Evolutionary conservation across 2,329 filamentous ascomycete genomes (phyloP).

Genomic region (Magnaporthiopsis incrustans): DNA sequence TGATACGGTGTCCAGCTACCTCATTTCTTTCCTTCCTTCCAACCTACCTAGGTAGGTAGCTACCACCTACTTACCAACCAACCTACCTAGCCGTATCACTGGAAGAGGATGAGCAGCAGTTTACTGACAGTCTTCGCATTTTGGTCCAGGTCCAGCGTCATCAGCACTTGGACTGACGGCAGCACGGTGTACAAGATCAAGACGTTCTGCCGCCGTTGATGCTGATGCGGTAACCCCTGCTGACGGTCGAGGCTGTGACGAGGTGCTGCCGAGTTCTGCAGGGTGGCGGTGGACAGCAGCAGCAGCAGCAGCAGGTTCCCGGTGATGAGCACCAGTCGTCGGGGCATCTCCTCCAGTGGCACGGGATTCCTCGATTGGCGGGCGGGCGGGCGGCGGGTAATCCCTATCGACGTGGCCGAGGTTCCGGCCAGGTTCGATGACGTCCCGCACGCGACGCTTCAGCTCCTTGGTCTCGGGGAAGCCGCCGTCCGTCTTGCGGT

Average conservation of each 20-base stretch:
- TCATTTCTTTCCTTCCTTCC: too few relatives aligned
- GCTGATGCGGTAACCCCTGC: neutral
- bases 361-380: neutral
- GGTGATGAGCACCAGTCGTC: neutral
- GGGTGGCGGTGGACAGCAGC: too few relatives aligned
- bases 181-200: neutral
- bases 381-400: slow-evolving; percentile 15
- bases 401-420: slow-evolving; percentile 73
- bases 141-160: neutral
- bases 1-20: too few relatives aligned
- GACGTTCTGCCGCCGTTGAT: neutral
- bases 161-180: neutral
- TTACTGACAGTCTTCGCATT: neutral
- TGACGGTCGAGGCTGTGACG: neutral
- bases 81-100: neutral
- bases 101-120: neutral
- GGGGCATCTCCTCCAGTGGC: neutral
- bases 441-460: slow-evolving; percentile 75
- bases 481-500: slow-evolving; percentile 76
- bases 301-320: too few relatives aligned
- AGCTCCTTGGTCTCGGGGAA: slow-evolving; percentile 93
- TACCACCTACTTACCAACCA: neutral
- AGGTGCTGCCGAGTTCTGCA: neutral
- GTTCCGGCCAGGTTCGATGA: slow-evolving; percentile 68
- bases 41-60: neutral